Conservation (phyloP, 352 stramenopile genomes). For the Pythium angustatum region DNA sequence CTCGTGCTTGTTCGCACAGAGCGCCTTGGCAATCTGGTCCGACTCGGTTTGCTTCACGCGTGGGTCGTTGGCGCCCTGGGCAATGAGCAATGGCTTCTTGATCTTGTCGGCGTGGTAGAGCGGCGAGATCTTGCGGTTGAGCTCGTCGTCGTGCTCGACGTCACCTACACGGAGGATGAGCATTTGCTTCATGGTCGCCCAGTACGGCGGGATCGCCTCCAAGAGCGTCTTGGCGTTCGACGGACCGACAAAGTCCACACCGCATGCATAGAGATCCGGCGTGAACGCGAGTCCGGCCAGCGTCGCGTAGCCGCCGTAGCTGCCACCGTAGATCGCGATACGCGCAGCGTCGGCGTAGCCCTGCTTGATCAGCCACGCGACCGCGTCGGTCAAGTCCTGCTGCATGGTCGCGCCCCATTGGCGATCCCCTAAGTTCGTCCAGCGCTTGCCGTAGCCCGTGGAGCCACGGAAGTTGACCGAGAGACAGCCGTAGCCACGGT, state of each 20-base stretch:
- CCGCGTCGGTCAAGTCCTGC: constrained; percentile 50
- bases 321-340: constrained; percentile 62
- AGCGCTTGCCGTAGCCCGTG: constrained; percentile 74
- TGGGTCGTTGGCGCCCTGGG: constrained; percentile 80
- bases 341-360: constrained; percentile 50
- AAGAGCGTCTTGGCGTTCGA: constrained; percentile 51
- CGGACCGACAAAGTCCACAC: constrained; percentile 71
- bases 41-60: constrained; percentile 70
- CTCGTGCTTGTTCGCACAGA: constrained; percentile 63
- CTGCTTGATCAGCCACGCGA: constrained; percentile 59
- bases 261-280: constrained; percentile 75
- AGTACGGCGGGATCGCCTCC: constrained; percentile 44
- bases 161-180: constrained; percentile 42
- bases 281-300: constrained; percentile 75
- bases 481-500: constrained; percentile 46
- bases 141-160: constrained; percentile 39
- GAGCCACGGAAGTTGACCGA: constrained; percentile 72
- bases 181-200: constrained; percentile 42
- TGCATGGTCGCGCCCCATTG: constrained; percentile 48
- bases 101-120: constrained; percentile 80
- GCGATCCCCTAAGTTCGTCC: constrained; percentile 47
- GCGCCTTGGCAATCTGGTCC: constrained; percentile 72
- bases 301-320: constrained; percentile 74
- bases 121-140: constrained; percentile 54
- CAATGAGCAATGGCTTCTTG: constrained; percentile 73